These are phyloP conservation scores for Zymoseptoria crescenta DNA, from an alignment of 2,329 filamentous ascomycete genomes.

Conservation along the genomic window DNA sequence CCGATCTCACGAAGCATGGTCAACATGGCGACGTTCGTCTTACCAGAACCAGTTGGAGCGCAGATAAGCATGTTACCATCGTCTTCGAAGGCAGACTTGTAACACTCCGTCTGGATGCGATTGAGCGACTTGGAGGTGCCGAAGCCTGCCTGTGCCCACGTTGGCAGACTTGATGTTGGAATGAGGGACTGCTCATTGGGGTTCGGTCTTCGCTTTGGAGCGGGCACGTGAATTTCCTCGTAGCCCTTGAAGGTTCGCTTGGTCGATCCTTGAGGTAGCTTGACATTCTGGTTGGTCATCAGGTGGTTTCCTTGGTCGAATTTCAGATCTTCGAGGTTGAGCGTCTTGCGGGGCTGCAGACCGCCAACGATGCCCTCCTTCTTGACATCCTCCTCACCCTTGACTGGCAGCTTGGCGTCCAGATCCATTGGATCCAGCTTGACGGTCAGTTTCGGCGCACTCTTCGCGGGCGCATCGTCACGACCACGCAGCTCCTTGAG, in stretches of 20 bases:
- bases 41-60: conserved; percentile 92
- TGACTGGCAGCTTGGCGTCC: conserved; percentile 38
- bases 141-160: conserved; percentile 85
- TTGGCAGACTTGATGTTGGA: conserved; percentile 78
- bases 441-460: conserved; percentile 63
- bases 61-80: conserved; percentile 98
- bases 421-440: conserved; percentile 82
- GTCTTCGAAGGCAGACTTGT: conserved; percentile 78
- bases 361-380: conserved; percentile 71
- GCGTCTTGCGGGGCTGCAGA: conserved; percentile 74
- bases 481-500: conserved; percentile 81
- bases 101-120: conserved; percentile 92
- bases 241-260: conserved; percentile 97
- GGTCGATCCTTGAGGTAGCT: conserved; percentile 85
- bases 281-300: conserved; percentile 98
- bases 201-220: conserved; percentile 79
- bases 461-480: conserved; percentile 48
- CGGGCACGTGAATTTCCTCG: conserved; percentile 94
- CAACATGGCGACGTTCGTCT: conserved; percentile 98
- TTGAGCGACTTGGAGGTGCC: conserved; percentile 81
- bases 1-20: conserved; percentile 93
- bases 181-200: conserved; percentile 68
- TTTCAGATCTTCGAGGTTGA: conserved; percentile 91
- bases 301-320: conserved; percentile 98
- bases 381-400: conserved; percentile 47